These are phyloP conservation scores for Iberis amara DNA, from an alignment of 441 rosid species.

Conservation along the genomic window DNA sequence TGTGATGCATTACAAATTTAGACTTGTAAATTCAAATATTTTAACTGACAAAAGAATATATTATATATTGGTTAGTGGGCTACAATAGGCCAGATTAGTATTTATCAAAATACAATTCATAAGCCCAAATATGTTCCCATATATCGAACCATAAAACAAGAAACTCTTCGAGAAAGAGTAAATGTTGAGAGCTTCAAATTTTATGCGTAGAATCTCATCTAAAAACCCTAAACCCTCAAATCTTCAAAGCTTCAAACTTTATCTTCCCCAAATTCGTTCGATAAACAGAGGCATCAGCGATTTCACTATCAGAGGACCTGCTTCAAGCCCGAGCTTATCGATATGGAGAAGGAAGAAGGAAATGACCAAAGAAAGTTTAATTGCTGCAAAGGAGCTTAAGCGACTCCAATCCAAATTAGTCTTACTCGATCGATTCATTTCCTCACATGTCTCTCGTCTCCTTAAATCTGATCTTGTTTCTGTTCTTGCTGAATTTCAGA, in stretches of 20 bases:
- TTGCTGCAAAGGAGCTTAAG: conserved; percentile 77
- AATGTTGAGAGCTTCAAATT: conserved; percentile 11
- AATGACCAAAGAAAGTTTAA: conserved; percentile 76
- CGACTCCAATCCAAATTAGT: conserved; percentile 57
- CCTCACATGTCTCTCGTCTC: conserved; percentile 66
- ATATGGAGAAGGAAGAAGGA: conserved; percentile 94
- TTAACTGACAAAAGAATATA: too few relatives aligned
- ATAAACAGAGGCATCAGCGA: not conserved
- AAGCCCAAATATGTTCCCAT: not conserved
- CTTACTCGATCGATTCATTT: conserved; percentile 53
- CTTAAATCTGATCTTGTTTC: conserved; percentile 84
- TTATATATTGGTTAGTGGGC: not conserved
- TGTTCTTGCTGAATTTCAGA: conserved; percentile 76
- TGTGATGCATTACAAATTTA: too few relatives aligned
- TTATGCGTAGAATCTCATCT: conserved; percentile 17
- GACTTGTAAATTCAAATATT: too few relatives aligned
- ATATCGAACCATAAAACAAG: not conserved
- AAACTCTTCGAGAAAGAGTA: not conserved
- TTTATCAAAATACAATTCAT: not conserved
- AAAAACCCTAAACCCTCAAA: conserved; percentile 16
- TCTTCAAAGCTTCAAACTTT: conserved; percentile 13
- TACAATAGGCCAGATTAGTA: not conserved
- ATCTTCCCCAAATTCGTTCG: conserved; percentile 8
- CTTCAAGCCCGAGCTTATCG: conserved; percentile 67
- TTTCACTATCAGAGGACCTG: conserved; percentile 31